Percentiles rank a stretch among this genome's conserved stretches.
These are phyloP conservation scores for Corymbia maculata DNA, from an alignment of 345 rosid genomes.

Conservation along the genomic window DNA sequence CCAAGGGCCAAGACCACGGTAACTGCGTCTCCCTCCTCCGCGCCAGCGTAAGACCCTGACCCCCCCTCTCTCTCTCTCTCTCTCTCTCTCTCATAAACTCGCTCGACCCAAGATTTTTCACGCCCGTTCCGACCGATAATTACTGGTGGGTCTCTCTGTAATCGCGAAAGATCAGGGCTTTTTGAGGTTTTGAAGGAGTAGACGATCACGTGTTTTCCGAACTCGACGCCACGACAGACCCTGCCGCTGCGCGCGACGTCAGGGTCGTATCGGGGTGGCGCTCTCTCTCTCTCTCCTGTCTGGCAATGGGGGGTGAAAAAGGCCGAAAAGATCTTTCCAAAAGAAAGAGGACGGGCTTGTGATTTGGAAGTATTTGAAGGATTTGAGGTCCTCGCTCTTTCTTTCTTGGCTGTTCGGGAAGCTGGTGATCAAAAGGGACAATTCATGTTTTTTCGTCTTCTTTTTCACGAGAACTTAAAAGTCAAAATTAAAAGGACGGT, in stretches of 20 bases:
- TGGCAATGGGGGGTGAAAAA: slow-evolving; percentile 1
- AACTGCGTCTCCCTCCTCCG: slow-evolving; percentile 96
- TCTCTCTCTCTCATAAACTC: background rate
- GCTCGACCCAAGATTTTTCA: background rate
- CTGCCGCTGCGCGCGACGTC: background rate
- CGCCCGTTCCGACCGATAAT: background rate
- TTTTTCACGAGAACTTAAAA: slow-evolving; percentile 8
- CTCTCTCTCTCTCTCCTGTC: background rate
- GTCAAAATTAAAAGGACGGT: slow-evolving; percentile 42
- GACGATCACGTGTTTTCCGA: background rate
- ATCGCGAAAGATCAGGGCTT: too few species aligned
- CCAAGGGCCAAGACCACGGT: slow-evolving; percentile 91
- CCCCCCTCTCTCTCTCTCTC: background rate
- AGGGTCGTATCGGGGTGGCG: background rate
- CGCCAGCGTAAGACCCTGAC: slow-evolving; percentile 39
- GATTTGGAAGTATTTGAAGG: slow-evolving; percentile 20
- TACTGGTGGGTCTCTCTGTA: background rate
- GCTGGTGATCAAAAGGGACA: background rate
- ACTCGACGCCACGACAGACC: slow-evolving; percentile 12
- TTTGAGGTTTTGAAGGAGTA: background rate
- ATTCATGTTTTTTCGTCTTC: background rate
- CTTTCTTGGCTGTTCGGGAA: background rate
- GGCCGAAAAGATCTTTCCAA: background rate
- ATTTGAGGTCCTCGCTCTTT: too few species aligned
- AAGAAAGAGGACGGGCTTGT: slow-evolving; percentile 13